Evolutionary conservation across 257 asterid species (phyloP), one percentile per base, ranked within the genome.

Genomic region (Phtheirospermum japonicum): DNA sequence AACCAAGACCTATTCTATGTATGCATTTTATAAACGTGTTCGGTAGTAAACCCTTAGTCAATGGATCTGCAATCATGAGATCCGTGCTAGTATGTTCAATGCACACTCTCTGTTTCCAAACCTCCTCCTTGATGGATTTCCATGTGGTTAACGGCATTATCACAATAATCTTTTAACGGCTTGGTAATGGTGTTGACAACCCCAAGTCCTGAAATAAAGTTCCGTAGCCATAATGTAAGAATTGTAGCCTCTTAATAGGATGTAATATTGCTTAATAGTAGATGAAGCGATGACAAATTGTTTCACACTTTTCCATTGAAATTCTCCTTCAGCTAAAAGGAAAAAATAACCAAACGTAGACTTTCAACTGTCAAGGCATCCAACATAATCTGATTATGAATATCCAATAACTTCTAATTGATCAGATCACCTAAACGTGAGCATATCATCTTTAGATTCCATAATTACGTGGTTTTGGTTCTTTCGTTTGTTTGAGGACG

Each of bases 371-470:
- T 65, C 63, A 6, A 36, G 2, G 7, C 64, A 66, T 0, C 64
- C 18, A 31, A 8, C 49, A n/a, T n/a, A n/a, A n/a, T n/a, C n/a
- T n/a, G n/a, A n/a, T 1, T 54, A 34, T 0, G 49, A 3, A 23
- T 66, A 66, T 4, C 49, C 71, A 19, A 28, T 6, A 0, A 66
- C 33, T 16, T 43, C 48, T 0, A 66, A 9, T 5, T 28, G 23
- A 10, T 55, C 56, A 0, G 36, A 2, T 7, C 18, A 9, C 12
- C 6, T 55, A 33, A 55, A 65, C 2, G 14, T 56, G 19, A 66
- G 48, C 55, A 39, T 66, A 12, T 54, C 23, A 5, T 54, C 45
- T 10, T 66, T 66, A n/a, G n/a, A n/a, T n/a, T n/a, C n/a, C n/a
- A n/a, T n/a, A n/a, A n/a, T n/a, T n/a, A n/a, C n/a, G n/a, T n/a